Conservation (phyloP, 2,329 filamentous ascomycete species). For the Onygenales sp. region DNA sequence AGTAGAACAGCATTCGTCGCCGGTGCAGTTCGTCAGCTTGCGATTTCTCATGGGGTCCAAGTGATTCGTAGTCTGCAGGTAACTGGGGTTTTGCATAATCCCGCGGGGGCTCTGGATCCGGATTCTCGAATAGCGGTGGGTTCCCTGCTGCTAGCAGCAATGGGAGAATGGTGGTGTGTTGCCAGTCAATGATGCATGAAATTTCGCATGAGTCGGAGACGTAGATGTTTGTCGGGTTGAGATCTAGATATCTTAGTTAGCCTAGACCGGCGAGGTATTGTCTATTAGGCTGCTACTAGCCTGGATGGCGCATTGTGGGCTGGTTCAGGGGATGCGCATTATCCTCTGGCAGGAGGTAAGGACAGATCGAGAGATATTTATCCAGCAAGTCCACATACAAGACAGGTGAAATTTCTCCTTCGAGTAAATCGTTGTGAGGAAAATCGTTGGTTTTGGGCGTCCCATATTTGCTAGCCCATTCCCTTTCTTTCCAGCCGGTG, state of each 20-base stretch:
- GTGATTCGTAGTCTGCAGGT: slow-evolving; percentile 12
- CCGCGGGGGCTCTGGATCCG: slow-evolving; percentile 12
- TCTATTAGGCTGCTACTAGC: slow-evolving; percentile 6
- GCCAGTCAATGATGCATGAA: slow-evolving; percentile 19
- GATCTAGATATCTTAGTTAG: slow-evolving; percentile 9
- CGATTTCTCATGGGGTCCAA: slow-evolving; percentile 11
- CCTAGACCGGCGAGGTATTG: not conserved
- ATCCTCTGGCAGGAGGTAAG: slow-evolving; percentile 12
- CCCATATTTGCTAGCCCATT: slow-evolving; percentile 11
- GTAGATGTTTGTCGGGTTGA: slow-evolving; percentile 17
- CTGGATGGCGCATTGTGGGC: slow-evolving; percentile 14
- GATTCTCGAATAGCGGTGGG: slow-evolving; percentile 16
- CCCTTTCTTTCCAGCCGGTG: slow-evolving; percentile 11
- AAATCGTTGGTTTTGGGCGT: slow-evolving; percentile 13
- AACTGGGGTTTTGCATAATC: slow-evolving; percentile 10
- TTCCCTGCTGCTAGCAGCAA: slow-evolving; percentile 14
- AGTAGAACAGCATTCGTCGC: slow-evolving; percentile 13
- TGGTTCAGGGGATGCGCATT: slow-evolving; percentile 4
- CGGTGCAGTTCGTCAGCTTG: slow-evolving; percentile 15
- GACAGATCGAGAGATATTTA: slow-evolving; percentile 12
- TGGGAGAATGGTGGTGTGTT: slow-evolving; percentile 15
- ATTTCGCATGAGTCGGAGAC: slow-evolving; percentile 13
- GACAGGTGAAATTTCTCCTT: slow-evolving; percentile 9
- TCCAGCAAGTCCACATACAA: slow-evolving; percentile 14
- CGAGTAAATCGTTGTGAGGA: slow-evolving; percentile 13